Evolutionary conservation across 768 basidiomycete genomes (phyloP).

Genomic region (Suillus weaverae): DNA sequence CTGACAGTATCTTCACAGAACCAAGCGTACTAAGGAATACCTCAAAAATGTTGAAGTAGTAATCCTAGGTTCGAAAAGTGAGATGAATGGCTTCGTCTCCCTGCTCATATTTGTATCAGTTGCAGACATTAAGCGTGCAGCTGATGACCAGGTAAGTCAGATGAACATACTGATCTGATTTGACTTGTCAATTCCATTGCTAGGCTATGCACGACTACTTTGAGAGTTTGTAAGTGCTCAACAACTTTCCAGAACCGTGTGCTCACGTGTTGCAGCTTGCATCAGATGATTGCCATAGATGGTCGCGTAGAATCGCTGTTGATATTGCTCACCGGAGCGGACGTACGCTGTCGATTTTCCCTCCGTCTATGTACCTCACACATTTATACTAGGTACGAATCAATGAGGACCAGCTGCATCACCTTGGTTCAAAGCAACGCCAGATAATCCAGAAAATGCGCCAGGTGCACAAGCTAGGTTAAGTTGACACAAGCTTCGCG

Average conservation of each 20-base stretch:
- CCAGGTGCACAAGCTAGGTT: background rate
- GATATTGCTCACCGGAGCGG: background rate
- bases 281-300: background rate
- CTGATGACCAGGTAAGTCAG: background rate
- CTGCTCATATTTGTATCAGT: background rate
- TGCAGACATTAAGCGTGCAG: background rate
- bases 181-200: background rate
- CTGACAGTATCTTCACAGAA: background rate
- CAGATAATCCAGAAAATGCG: background rate
- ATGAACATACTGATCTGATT: background rate
- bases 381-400: background rate
- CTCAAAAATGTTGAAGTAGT: background rate
- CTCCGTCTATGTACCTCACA: background rate
- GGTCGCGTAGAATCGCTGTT: background rate
- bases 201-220: background rate
- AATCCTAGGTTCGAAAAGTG: background rate
- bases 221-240: background rate
- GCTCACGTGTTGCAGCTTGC: background rate
- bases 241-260: background rate
- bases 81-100: background rate
- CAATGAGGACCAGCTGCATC: background rate
- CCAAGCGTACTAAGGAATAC: background rate
- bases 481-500: background rate
- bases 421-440: background rate
- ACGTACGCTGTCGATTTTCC: background rate